Evolutionary conservation across 306 rosid genomes (phyloP).

Genomic region (Macrotyloma uniflorum): DNA sequence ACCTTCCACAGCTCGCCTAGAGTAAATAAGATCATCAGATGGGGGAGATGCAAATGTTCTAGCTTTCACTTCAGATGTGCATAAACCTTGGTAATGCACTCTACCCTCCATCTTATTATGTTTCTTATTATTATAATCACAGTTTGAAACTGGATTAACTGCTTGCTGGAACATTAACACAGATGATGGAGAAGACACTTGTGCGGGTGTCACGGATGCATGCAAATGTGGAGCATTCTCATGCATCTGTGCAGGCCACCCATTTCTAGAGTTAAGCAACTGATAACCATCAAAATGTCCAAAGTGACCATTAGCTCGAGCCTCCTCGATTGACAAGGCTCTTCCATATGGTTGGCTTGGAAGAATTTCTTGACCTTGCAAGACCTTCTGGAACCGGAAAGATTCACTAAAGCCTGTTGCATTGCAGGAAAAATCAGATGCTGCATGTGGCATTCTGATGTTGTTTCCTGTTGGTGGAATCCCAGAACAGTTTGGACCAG

Average conservation of each 20-base stretch:
- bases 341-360: slow-evolving; percentile 73
- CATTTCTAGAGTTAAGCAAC: slow-evolving; percentile 55
- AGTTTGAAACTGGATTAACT: slow-evolving; percentile 52
- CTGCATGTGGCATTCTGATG: slow-evolving; percentile 51
- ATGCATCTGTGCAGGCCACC: slow-evolving; percentile 62
- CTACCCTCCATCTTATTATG: slow-evolving; percentile 39
- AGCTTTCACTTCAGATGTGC: slow-evolving; percentile 45
- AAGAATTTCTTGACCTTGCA: slow-evolving; percentile 99
- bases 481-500: slow-evolving; percentile 63
- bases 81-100: slow-evolving; percentile 29
- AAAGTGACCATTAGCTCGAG: slow-evolving; percentile 55
- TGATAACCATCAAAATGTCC: slow-evolving; percentile 66
- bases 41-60: slow-evolving; percentile 42
- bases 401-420: slow-evolving; percentile 84
- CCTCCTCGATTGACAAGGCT: slow-evolving; percentile 51
- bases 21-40: slow-evolving; percentile 32
- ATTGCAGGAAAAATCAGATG: slow-evolving; percentile 63
- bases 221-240: slow-evolving; percentile 48
- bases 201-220: slow-evolving; percentile 56
- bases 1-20: slow-evolving; percentile 41
- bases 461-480: slow-evolving; percentile 56
- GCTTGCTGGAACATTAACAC: slow-evolving; percentile 95
- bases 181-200: slow-evolving; percentile 93
- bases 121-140: slow-evolving; percentile 30
- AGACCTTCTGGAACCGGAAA: slow-evolving; percentile 93